phyloP scores from a whole-genome alignment of 164 flowering plant genomes.

The Piper betle region DNA sequence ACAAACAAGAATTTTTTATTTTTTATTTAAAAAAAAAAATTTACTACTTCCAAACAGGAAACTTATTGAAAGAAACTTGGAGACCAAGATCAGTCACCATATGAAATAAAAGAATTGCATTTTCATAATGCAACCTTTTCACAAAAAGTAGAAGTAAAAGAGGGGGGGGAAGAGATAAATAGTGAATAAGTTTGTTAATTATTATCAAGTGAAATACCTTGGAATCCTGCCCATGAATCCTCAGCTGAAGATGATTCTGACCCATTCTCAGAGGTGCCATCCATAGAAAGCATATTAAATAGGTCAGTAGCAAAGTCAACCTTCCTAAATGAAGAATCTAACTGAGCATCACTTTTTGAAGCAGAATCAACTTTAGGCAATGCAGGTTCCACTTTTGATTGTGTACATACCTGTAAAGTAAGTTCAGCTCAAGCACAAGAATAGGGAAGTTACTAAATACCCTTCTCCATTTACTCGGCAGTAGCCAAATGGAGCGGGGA shows the following conservation, averaged over 20 bases:
- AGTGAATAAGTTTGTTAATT: too few relatives aligned
- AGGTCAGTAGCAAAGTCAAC: conserved; percentile 82
- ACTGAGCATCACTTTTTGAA: conserved; percentile 14
- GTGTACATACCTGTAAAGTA: conserved; percentile 26
- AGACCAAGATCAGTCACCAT: too few relatives aligned
- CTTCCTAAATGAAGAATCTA: conserved; percentile 40
- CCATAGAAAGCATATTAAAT: conserved; percentile 82
- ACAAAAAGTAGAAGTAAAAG: not conserved
- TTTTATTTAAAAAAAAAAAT: not conserved
- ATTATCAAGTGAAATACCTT: conserved; percentile 34
- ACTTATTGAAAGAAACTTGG: too few relatives aligned
- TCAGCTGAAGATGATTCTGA: conserved; percentile 41
- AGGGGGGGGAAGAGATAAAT: not conserved
- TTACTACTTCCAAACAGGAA: too few relatives aligned
- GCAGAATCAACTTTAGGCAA: conserved; percentile 2
- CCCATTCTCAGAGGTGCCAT: conserved; percentile 46
- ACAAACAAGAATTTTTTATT: not conserved
- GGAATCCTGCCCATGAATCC: conserved; percentile 92
- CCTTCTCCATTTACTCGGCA: too few relatives aligned
- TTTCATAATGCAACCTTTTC: too few relatives aligned
- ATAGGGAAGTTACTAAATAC: too few relatives aligned
- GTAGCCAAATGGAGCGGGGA: too few relatives aligned
- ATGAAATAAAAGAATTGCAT: too few relatives aligned
- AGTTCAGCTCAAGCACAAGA: not conserved
- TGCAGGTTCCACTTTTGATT: conserved; percentile 18